Conservation (phyloP, 441 rosid species). For the Manihot esculenta region DNA sequence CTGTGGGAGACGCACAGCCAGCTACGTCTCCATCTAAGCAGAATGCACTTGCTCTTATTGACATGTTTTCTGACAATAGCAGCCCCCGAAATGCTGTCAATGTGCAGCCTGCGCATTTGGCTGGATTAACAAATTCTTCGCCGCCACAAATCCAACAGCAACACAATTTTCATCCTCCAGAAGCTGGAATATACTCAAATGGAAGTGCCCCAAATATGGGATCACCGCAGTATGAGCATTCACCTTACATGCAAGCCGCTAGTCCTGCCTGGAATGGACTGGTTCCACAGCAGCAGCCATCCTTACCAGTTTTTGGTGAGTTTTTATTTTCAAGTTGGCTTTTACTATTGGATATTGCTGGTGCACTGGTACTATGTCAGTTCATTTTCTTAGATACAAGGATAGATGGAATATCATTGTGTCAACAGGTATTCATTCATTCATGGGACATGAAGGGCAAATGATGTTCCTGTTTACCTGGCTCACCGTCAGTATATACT, state of each 20-base stretch:
- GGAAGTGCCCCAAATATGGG: conserved; percentile 57
- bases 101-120: conserved; percentile 42
- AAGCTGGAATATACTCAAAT: conserved; percentile 56
- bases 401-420: neutral
- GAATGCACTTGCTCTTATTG: conserved; percentile 85
- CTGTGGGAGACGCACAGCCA: conserved; percentile 63
- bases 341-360: neutral
- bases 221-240: conserved; percentile 61
- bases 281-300: conserved; percentile 46
- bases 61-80: conserved; percentile 68
- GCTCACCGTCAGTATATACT: neutral
- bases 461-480: neutral
- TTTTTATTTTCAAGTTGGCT: conserved; percentile 18
- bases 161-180: conserved; percentile 55
- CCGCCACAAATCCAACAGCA: conserved; percentile 70
- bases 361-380: too few relatives aligned
- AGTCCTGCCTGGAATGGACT: conserved; percentile 76
- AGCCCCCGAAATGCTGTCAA: conserved; percentile 48
- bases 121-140: conserved; percentile 45
- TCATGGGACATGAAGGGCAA: neutral
- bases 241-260: conserved; percentile 48
- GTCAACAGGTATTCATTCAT: neutral
- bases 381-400: neutral
- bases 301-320: conserved; percentile 71
- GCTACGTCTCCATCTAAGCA: conserved; percentile 59